phyloP scores from a whole-genome alignment of 2,329 filamentous ascomycete species.

The Orbilia javanica region DNA sequence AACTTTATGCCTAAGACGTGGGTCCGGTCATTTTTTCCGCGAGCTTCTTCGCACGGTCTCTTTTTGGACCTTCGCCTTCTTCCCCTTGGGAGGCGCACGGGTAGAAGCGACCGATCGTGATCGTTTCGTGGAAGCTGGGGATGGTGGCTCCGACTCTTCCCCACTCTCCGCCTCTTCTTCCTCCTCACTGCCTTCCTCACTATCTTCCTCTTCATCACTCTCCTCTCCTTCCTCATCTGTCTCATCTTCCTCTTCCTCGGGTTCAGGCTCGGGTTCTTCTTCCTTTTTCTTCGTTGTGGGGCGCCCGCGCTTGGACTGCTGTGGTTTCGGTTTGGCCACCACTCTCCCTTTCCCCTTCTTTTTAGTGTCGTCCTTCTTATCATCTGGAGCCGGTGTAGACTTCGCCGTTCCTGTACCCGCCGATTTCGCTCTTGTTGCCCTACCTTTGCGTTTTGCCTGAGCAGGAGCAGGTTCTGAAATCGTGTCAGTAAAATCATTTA shows the following conservation, averaged over 20 bases:
- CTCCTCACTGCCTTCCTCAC: slow-evolving; percentile 21
- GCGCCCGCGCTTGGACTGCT: slow-evolving; percentile 60
- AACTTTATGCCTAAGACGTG: not conserved
- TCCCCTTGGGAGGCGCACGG: slow-evolving; percentile 45
- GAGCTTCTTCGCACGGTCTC: slow-evolving; percentile 55
- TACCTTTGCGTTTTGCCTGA: slow-evolving; percentile 42
- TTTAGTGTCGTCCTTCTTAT: slow-evolving; percentile 43
- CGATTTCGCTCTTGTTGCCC: slow-evolving; percentile 34
- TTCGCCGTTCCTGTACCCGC: slow-evolving; percentile 44
- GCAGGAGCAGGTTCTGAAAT: slow-evolving; percentile 37
- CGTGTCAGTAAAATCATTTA: not conserved
- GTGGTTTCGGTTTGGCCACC: slow-evolving; percentile 68
- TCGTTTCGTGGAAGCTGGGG: slow-evolving; percentile 51
- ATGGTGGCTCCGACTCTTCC: slow-evolving; percentile 43
- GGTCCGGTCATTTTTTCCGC: slow-evolving; percentile 38
- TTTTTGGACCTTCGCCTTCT: slow-evolving; percentile 52
- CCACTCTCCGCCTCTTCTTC: slow-evolving; percentile 50
- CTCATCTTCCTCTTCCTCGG: slow-evolving; percentile 65
- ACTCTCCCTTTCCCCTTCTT: slow-evolving; percentile 64
- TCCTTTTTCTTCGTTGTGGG: slow-evolving; percentile 55
- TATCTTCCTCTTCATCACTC: slow-evolving; percentile 64
- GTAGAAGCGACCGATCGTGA: slow-evolving; percentile 57
- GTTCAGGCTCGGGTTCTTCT: slow-evolving; percentile 63
- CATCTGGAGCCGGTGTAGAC: slow-evolving; percentile 51
- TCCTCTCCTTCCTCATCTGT: slow-evolving; percentile 64